phyloP scores from a whole-genome alignment of 2,329 filamentous ascomycete genomes.

The Epichloe uncinata region DNA sequence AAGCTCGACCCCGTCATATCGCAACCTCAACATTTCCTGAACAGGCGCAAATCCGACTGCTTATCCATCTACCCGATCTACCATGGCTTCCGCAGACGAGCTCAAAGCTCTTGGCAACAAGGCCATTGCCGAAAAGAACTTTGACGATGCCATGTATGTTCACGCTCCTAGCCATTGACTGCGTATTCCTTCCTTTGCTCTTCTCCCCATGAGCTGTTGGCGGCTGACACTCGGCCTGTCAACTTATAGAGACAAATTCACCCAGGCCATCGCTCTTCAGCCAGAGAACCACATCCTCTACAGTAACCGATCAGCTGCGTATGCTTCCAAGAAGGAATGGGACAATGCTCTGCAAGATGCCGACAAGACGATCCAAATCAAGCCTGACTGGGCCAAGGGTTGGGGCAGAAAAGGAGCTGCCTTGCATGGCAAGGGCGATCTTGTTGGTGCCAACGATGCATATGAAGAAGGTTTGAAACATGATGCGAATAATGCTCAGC shows the following conservation, averaged over 20 bases:
- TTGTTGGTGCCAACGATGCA: conserved; percentile 73
- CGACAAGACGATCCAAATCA: conserved; percentile 83
- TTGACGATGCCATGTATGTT: conserved; percentile 84
- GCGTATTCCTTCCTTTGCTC: not conserved
- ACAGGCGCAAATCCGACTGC: not conserved
- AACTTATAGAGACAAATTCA: conserved; percentile 68
- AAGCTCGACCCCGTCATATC: too few relatives aligned
- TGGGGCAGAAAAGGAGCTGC: conserved; percentile 90
- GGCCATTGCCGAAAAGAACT: conserved; percentile 96
- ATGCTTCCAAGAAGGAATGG: conserved; percentile 85
- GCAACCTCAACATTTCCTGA: not conserved
- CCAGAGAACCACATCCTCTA: conserved; percentile 91
- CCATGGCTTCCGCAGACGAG: conserved; percentile 54
- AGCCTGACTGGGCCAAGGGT: conserved; percentile 96
- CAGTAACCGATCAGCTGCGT: conserved; percentile 83
- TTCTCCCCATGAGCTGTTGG: not conserved
- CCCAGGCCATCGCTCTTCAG: conserved; percentile 79
- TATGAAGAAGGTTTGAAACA: conserved; percentile 92
- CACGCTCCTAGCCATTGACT: not conserved
- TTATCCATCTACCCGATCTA: conserved; percentile 4
- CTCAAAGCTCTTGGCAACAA: conserved; percentile 98
- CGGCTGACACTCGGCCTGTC: not conserved
- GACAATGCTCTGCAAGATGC: conserved; percentile 77
- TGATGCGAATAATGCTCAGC: conserved; percentile 81
- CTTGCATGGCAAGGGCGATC: conserved; percentile 73